Evolutionary conservation across 495 filamentous ascomycete species (phyloP), one percentile per base, ranked within the genome.

Genomic region (Penicillium maclennaniae): DNA sequence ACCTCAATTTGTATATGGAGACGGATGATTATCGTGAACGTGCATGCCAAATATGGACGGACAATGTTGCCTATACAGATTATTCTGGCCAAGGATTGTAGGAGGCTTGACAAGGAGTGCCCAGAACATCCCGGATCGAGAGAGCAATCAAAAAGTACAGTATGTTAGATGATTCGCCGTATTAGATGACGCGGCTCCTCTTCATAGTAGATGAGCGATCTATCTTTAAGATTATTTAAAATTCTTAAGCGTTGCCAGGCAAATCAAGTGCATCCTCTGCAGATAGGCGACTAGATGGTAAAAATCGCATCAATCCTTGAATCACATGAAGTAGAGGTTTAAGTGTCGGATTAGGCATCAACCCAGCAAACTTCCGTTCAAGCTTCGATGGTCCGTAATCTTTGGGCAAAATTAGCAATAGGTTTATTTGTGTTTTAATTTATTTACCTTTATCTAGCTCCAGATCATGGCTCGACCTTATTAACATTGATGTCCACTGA

Each of bases 201-300:
- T n/a, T n/a, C n/a, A n/a, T n/a, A n/a, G n/a, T n/a, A n/a, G n/a
- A n/a, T n/a, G n/a, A n/a, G n/a, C n/a, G n/a, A n/a, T n/a, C n/a
- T n/a, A n/a, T n/a, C n/a, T n/a, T n/a, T n/a, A n/a, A n/a, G n/a
- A n/a, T n/a, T n/a, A n/a, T n/a, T n/a, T n/a, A n/a, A n/a, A n/a
- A 36, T n/a, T n/a, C 23, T 25, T 38, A 17, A 34, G 28, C 28
- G 9, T 37, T 28, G 2, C 9, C 10, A 5, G 17, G 14, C 17
- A 40, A 40, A 17, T n/a, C 34, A 50, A 61, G 58, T 48, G 54
- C 54, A n/a, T 51, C 37, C 12, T 60, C 53, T 50, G 49, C 49
- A 51, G 46, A 51, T 16, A 51, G 9, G 31, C 58, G 58, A 45
- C 43, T 57, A 15, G 50, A 49, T 23, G 55, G 49, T 58, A 60